Evolutionary conservation across 805 yeast genomes (phyloP).

Genomic region (Metschnikowia chrysomelidarum): DNA sequence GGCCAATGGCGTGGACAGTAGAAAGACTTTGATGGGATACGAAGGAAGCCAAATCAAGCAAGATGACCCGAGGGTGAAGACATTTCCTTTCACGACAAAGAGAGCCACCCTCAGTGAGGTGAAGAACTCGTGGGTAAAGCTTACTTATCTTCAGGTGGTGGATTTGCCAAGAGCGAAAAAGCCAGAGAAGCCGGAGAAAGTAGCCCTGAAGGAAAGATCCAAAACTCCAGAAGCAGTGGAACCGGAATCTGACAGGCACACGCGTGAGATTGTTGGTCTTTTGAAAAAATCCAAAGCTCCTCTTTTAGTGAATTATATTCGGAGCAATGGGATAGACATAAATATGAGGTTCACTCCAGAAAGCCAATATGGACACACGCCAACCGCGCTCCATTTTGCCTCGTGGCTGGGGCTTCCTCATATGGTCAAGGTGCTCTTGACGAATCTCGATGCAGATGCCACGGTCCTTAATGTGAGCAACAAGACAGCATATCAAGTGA

Average conservation of each 20-base stretch:
- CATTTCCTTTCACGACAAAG: conserved; percentile 85
- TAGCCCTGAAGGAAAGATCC: conserved; percentile 19
- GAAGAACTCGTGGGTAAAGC: conserved; percentile 78
- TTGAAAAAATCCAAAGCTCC: conserved; percentile 79
- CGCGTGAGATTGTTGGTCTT: conserved; percentile 56
- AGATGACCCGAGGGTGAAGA: conserved; percentile 60
- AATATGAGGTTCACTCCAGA: conserved; percentile 58
- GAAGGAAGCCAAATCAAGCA: conserved; percentile 52
- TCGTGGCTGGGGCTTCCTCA: conserved; percentile 63
- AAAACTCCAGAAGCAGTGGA: conserved; percentile 11
- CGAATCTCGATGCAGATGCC: conserved; percentile 71
- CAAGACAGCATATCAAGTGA: conserved; percentile 68
- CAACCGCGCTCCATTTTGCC: conserved; percentile 80
- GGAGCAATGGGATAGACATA: conserved; percentile 52
- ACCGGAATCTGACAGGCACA: conserved; percentile 42
- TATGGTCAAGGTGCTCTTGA: conserved; percentile 62
- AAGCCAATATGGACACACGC: conserved; percentile 49
- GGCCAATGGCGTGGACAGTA: conserved; percentile 72
- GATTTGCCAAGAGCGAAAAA: conserved; percentile 49
- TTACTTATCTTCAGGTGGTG: conserved; percentile 56
- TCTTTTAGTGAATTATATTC: conserved; percentile 59
- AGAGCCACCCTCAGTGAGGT: conserved; percentile 83
- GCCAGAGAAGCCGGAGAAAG: conserved; percentile 12
- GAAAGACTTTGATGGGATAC: conserved; percentile 64
- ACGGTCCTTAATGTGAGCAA: conserved; percentile 49